Evolutionary conservation across 2,329 filamentous ascomycete species (phyloP), one percentile per base, ranked within the genome.

Genomic region (Diaporthe eres): DNA sequence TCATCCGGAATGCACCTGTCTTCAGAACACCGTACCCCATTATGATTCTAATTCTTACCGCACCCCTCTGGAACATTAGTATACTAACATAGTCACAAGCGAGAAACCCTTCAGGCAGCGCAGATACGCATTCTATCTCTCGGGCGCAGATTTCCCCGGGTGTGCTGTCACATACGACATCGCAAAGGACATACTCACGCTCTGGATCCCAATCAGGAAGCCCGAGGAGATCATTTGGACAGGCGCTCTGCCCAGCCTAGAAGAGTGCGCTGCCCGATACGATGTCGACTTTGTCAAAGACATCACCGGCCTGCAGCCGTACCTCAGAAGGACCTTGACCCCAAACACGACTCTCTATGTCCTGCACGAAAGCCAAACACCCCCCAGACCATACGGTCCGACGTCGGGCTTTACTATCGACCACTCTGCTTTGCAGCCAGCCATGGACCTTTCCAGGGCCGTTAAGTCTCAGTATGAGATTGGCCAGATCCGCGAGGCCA

Each of bases 391-490:
- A n/a, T 42, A 42, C 34, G 65, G 65, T 8, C 65, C 49, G 22
- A 8, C 47, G 7, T 70, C 65, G 5, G 47, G 65, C 22, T 70
- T 70, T 42, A 70, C 34, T 22, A 84, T 92, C 77, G 87, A 93
- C 82, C 83, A 84, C 58, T 81, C 82, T 19, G 85, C 84, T 13
- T 87, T 98, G 13, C 89, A 90, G 78, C 89, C 89, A 1, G 94
- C 94, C 68, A 96, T 98, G 85, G 93, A 98, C 81, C 89, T 91
- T 73, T 93, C 93, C 31, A 93, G 96, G 44, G 93, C 96, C 2
- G 88, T 94, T 83, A 98, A 98, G 86, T 93, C 94, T 63, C 88
- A 90, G n/a, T 95, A 97, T 82, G 96, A 99, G 82, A 89, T 98
- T 71, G 92, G 91, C 5, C 90, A 97, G 79, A 93, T 98, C 80